These are phyloP conservation scores for Leccinum rimulosum DNA, from an alignment of 768 basidiomycete species.

Conservation along the genomic window DNA sequence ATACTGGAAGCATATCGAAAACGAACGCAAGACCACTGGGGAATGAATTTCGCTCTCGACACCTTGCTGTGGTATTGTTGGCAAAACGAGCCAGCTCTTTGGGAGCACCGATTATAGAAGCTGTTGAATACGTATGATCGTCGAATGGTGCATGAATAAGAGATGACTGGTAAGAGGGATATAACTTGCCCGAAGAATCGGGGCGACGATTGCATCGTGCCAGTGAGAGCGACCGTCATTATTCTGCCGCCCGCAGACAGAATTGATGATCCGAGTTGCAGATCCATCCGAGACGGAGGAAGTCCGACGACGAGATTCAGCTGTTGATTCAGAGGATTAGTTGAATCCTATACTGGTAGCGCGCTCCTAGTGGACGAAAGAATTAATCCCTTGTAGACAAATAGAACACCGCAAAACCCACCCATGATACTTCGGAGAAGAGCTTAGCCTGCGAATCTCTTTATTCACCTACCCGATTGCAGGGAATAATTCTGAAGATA, in stretches of 20 bases:
- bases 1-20: background rate
- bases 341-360: background rate
- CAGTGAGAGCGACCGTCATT: background rate
- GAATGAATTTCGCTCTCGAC: background rate
- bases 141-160: background rate
- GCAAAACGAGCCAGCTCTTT: background rate
- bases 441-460: constrained; percentile 1
- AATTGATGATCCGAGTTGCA: background rate
- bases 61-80: background rate
- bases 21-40: constrained; percentile 9
- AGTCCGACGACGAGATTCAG: background rate
- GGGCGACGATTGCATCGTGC: background rate
- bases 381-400: background rate
- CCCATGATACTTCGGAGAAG: background rate
- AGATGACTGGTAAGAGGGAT: constrained; percentile 21
- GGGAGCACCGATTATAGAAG: background rate
- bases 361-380: background rate
- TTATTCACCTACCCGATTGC: background rate
- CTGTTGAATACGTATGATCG: background rate
- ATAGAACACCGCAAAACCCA: background rate
- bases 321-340: background rate
- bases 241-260: background rate
- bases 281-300: background rate
- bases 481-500: background rate
- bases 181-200: constrained; percentile 2